These are phyloP conservation scores for Fusarium graminum DNA, from an alignment of 2,329 filamentous ascomycete genomes.

Conservation along the genomic window DNA sequence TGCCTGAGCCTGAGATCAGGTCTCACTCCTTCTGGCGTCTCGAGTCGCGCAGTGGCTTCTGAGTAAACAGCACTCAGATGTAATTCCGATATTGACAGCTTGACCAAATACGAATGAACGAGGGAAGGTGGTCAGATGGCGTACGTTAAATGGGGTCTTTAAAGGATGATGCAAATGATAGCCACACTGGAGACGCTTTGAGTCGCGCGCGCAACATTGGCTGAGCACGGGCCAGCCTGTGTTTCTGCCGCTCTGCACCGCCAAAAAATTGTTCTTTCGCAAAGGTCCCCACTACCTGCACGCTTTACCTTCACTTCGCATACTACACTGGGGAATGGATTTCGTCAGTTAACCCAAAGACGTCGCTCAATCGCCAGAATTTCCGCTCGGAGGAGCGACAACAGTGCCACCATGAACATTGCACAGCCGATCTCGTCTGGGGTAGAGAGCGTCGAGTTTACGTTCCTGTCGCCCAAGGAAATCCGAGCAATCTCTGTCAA, in stretches of 20 bases:
- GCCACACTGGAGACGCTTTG: slow-evolving; percentile 18
- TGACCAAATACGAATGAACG: neutral
- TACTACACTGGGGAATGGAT: slow-evolving; percentile 43
- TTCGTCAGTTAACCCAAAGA: slow-evolving; percentile 42
- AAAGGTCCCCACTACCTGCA: slow-evolving; percentile 43
- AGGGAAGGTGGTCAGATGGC: neutral
- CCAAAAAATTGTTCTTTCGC: slow-evolving; percentile 58
- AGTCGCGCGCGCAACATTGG: slow-evolving; percentile 30
- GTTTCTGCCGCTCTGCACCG: slow-evolving; percentile 61
- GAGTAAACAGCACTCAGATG: neutral
- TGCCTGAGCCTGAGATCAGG: neutral
- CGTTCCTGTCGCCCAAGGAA: slow-evolving; percentile 83
- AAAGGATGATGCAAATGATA: slow-evolving; percentile 35
- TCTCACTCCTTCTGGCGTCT: neutral
- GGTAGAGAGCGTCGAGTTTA: slow-evolving; percentile 90
- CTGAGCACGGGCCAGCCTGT: slow-evolving; percentile 36
- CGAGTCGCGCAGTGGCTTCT: neutral
- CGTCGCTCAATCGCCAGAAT: slow-evolving; percentile 43
- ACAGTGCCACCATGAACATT: slow-evolving; percentile 70
- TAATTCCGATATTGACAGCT: neutral
- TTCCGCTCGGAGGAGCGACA: slow-evolving; percentile 34
- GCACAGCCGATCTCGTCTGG: slow-evolving; percentile 85
- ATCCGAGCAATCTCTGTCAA: slow-evolving; percentile 92
- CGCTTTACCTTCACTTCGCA: slow-evolving; percentile 36
- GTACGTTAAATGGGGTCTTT: slow-evolving; percentile 7